phyloP scores from a whole-genome alignment of 208 protist genomes.

The Acanthamoeba rhysodes region DNA sequence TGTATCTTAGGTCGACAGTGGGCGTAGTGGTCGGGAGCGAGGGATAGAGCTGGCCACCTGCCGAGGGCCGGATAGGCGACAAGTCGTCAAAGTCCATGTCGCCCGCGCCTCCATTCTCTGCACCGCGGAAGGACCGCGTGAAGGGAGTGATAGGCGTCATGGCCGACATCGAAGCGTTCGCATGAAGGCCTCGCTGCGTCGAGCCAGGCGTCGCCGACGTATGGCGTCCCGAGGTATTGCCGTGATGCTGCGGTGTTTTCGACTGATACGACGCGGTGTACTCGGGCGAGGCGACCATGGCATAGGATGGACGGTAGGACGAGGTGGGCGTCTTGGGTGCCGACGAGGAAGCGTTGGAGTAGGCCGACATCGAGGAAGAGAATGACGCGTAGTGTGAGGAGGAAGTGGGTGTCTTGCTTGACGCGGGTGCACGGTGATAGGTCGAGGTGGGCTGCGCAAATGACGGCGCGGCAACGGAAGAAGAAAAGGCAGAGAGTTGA shows the following conservation, averaged over 20 bases:
- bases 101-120: background rate
- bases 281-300: constrained; percentile 3
- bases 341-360: background rate
- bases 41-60: background rate
- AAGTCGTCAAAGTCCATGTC: constrained; percentile 24
- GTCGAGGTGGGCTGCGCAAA: background rate
- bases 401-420: background rate
- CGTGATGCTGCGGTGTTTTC: background rate
- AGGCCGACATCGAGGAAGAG: background rate
- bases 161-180: background rate
- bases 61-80: constrained; percentile 28
- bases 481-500: background rate
- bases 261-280: background rate
- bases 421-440: background rate
- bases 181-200: background rate
- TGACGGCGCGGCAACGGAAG: background rate
- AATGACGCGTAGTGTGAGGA: background rate
- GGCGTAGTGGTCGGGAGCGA: constrained; percentile 30
- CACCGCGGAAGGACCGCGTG: background rate
- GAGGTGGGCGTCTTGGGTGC: background rate
- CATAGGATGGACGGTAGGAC: constrained; percentile 17
- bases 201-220: background rate
- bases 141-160: constrained; percentile 13
- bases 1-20: constrained; percentile 19
- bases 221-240: background rate